These are phyloP conservation scores for Paracorniculantispora psalliotae DNA, from an alignment of 2,329 filamentous ascomycete species.

Conservation along the genomic window DNA sequence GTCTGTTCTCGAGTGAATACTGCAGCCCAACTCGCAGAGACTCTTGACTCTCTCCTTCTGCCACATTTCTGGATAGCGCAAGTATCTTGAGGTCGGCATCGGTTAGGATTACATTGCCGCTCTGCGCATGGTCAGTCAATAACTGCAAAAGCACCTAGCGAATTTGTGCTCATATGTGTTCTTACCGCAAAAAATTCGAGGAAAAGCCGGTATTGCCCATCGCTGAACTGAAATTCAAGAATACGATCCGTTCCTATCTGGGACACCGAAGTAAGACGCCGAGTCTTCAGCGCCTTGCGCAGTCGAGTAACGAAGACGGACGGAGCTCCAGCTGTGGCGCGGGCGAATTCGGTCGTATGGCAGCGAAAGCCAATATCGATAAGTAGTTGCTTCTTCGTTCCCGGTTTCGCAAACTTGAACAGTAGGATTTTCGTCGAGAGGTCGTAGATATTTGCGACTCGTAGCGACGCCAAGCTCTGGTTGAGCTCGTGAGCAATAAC, in stretches of 20 bases:
- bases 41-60: slow-evolving; percentile 78
- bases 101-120: slow-evolving; percentile 90
- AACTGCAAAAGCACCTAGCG: slow-evolving; percentile 9
- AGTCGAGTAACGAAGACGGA: slow-evolving; percentile 81
- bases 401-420: slow-evolving; percentile 88
- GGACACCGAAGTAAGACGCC: slow-evolving; percentile 71
- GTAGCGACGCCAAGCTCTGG: slow-evolving; percentile 66
- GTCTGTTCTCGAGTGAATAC: slow-evolving; percentile 76
- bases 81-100: slow-evolving; percentile 80
- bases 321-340: slow-evolving; percentile 77
- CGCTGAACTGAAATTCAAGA: slow-evolving; percentile 86
- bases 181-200: slow-evolving; percentile 83
- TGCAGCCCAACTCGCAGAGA: slow-evolving; percentile 69
- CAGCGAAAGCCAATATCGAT: slow-evolving; percentile 95
- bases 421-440: slow-evolving; percentile 93
- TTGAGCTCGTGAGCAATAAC: slow-evolving; percentile 94
- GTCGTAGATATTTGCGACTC: slow-evolving; percentile 92
- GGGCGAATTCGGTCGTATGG: slow-evolving; percentile 85
- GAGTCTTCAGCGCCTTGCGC: slow-evolving; percentile 82
- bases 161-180: not conserved
- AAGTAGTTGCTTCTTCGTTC: slow-evolving; percentile 81
- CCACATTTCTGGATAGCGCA: slow-evolving; percentile 72
- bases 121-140: slow-evolving; percentile 30
- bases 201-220: slow-evolving; percentile 82
- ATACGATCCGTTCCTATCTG: slow-evolving; percentile 93